A percentile compares a stretch with the other conserved stretches of the same genome.
Evolutionary conservation across 164 flowering plant genomes (phyloP).

Genomic region (Stephania yunnanensis): DNA sequence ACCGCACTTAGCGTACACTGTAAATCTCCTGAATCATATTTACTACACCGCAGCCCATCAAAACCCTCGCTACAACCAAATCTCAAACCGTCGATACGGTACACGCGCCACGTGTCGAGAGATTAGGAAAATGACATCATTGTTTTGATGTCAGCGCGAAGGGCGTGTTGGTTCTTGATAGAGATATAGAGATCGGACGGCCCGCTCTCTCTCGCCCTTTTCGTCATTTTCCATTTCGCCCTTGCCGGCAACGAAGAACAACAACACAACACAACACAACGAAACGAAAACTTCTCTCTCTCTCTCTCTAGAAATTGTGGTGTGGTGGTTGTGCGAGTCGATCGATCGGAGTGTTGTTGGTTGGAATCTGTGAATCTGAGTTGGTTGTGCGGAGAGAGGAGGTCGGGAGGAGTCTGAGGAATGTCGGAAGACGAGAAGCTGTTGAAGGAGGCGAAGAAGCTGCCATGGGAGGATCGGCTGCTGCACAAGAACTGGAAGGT

Average conservation of each 20-base stretch:
- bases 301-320: not conserved
- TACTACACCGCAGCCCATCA: not conserved
- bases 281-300: not conserved
- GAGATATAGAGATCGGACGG: constrained; percentile 5
- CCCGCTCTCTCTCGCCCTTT: constrained; percentile 6
- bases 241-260: constrained; percentile 21
- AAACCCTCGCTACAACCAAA: not conserved
- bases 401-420: constrained; percentile 1
- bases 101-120: not conserved
- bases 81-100: not conserved
- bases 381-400: not conserved
- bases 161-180: not conserved
- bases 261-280: not conserved
- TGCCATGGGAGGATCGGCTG: constrained; percentile 97
- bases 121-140: not conserved
- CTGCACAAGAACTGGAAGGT: constrained; percentile 98
- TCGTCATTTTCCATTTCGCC: constrained; percentile 18
- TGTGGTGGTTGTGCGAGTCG: not conserved
- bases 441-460: constrained; percentile 91
- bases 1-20: not conserved
- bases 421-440: constrained; percentile 92
- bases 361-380: not conserved
- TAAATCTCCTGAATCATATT: not conserved
- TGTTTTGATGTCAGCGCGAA: not conserved
- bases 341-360: not conserved